Base-by-base conservation (phyloP, 495 filamentous ascomycete genomes). In the Annulohypoxylon moriforme region DNA sequence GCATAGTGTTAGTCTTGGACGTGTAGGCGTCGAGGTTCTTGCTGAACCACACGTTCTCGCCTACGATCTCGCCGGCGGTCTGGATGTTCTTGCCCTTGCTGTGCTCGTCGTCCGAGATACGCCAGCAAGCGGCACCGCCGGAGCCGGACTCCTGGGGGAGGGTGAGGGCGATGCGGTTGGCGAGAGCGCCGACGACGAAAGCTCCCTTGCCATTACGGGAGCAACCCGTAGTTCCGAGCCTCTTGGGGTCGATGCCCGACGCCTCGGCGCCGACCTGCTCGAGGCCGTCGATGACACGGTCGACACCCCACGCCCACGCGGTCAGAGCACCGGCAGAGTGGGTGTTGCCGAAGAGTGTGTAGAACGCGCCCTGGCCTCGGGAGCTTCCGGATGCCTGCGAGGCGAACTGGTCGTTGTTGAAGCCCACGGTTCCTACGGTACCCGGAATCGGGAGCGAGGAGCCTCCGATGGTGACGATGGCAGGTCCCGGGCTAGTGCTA, bases 191-290 rank as follows among this genome's bases (percentile, higher is more conserved):
- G 38, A 82, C 85, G 16, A 86, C 69, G 59, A 87, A 80, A 46
- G 85, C 84, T 34, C 85, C 85, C 77, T 87, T 86, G 34, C 85
- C 85, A 73, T 87, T 86, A 38, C 85, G 81, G 27, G 83, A 85
- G 73, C 85, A 87, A 9, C 85, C 85, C 2, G 83, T 85, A 16
- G 85, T 84, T 50, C 82, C 85, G 42, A 86, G 75, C 14, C 80
- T 77, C 50, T 68, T 79, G 27, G 82, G 73, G 71, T 87, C 83
- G 68, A 86, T 86, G 44, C 78, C 79, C 16, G 81, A 80, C 42
- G 72, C 71, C 5, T 76, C 75, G 8, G 78, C 60, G 25, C 75
- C 79, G 10, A 81, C 74, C 72, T 79, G 80, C 79, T 85, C 84
- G 20, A 87, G 79, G 0, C 78, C 84, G 75, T 87, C 85, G 70